phyloP scores from a whole-genome alignment of 2,329 filamentous ascomycete genomes.

The Venturia nashicola region DNA sequence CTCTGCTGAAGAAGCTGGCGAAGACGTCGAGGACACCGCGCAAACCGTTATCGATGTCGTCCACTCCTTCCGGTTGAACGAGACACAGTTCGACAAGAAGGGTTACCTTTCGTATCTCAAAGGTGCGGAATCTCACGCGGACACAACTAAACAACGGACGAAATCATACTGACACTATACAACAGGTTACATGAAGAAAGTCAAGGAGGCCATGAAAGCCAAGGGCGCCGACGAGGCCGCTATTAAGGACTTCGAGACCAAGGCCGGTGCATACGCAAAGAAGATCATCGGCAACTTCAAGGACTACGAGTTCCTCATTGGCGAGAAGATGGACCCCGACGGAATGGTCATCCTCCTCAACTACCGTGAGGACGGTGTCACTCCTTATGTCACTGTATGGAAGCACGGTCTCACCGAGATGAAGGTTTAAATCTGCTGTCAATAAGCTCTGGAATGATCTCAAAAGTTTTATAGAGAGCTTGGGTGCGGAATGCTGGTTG shows the following conservation, averaged over 20 bases:
- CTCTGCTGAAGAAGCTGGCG: slow-evolving; percentile 76
- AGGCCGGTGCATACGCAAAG: slow-evolving; percentile 64
- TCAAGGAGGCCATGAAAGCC: slow-evolving; percentile 59
- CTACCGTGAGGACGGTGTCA: slow-evolving; percentile 93
- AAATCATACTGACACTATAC: slow-evolving; percentile 31
- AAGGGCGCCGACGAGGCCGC: slow-evolving; percentile 50
- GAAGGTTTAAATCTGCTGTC: slow-evolving; percentile 61
- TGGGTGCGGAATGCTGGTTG: neutral
- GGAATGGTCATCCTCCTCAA: slow-evolving; percentile 93
- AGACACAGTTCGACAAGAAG: slow-evolving; percentile 79
- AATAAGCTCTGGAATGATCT: neutral
- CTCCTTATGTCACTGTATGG: slow-evolving; percentile 83
- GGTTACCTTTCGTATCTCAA: slow-evolving; percentile 73
- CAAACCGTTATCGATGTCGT: slow-evolving; percentile 86
- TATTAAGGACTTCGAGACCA: slow-evolving; percentile 68
- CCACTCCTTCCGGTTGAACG: slow-evolving; percentile 78
- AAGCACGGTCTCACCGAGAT: slow-evolving; percentile 81
- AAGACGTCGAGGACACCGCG: slow-evolving; percentile 56
- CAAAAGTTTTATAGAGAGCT: slow-evolving; percentile 14
- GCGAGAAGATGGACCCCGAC: slow-evolving; percentile 84
- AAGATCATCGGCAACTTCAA: slow-evolving; percentile 78
- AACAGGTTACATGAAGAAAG: slow-evolving; percentile 70
- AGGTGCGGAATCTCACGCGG: slow-evolving; percentile 37
- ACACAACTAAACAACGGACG: slow-evolving; percentile 14
- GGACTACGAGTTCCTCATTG: slow-evolving; percentile 90